Conservation (phyloP, 306 rosid genomes). For the Cucurbita ficifolia region DNA sequence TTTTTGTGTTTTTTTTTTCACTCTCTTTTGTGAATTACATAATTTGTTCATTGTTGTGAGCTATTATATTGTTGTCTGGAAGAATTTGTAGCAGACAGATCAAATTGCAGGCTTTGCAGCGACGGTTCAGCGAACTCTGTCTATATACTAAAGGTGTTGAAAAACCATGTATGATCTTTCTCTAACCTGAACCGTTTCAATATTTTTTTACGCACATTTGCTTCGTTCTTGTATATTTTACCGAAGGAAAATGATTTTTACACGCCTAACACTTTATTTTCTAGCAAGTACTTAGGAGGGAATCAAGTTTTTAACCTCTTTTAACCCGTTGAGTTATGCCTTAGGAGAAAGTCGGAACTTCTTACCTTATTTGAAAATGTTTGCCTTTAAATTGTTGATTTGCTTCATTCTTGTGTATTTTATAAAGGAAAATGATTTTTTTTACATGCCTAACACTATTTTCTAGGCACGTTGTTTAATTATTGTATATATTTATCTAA, state of each 20-base stretch:
- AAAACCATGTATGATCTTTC: neutral
- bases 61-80: neutral
- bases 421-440: no score
- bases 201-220: neutral
- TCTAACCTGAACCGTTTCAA: neutral
- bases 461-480: neutral
- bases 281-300: no score
- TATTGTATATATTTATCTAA: neutral
- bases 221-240: neutral
- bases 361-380: no score
- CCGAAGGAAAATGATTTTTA: neutral
- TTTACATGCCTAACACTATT: no score
- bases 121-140: neutral
- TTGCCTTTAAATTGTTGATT: no score
- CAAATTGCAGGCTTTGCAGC: constrained; percentile 6
- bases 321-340: no score
- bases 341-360: no score
- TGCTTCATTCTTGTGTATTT: no score
- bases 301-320: no score
- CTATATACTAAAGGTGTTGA: neutral
- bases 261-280: neutral
- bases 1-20: neutral
- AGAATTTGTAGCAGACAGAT: neutral
- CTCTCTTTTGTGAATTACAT: neutral
- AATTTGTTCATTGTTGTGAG: neutral